Evolutionary conservation across 2,329 filamentous ascomycete genomes (phyloP), one percentile per base, ranked within the genome.

Genomic region (Celoporthe dispersa): DNA sequence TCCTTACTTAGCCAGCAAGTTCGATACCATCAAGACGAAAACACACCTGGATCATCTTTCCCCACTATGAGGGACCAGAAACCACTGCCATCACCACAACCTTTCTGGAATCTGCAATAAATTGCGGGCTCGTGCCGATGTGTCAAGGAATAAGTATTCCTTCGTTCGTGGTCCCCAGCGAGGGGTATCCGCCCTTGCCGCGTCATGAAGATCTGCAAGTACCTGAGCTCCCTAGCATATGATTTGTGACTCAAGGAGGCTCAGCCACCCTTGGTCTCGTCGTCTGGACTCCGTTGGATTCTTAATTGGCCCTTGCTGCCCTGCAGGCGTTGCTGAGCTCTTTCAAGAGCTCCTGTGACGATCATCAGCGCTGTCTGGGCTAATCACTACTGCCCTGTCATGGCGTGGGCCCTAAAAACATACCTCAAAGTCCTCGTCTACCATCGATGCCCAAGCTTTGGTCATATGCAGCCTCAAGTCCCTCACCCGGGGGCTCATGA

Each of bases 401-500:
- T 33, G 7, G n/a, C 0, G n/a, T 35, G 1, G 2, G 6, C n/a
- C n/a, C 28, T 25, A 2, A 7, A 7, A 74, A 2, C 80, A 67
- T 74, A 86, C 83, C 74, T 80, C 78, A 61, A 89, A 90, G 41
- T 85, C 81, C 68, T 88, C 85, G 69, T 87, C 82, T 35, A 81
- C 83, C 79, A 90, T 81, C 4, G 84, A 87, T 61, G 83, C 84
- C 74, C 88, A 90, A 0, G 85, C 80, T 0, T 71, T 44, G 9
- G 76, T 76, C 65, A 79, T 84, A 16, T 82, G 79, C 41, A 90
- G 73, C 74, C 84, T 86, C 66, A 88, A 75, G 51, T 79, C 76
- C 6, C 78, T 81, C 0, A 88, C 81, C 1, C 87, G 78, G 0
- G 88, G 89, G 73, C 87, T 90, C 60, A 80, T 81, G 75, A 91